Conservation (phyloP, 768 basidiomycete species). For the Phlebiopsis flavidoalba region DNA sequence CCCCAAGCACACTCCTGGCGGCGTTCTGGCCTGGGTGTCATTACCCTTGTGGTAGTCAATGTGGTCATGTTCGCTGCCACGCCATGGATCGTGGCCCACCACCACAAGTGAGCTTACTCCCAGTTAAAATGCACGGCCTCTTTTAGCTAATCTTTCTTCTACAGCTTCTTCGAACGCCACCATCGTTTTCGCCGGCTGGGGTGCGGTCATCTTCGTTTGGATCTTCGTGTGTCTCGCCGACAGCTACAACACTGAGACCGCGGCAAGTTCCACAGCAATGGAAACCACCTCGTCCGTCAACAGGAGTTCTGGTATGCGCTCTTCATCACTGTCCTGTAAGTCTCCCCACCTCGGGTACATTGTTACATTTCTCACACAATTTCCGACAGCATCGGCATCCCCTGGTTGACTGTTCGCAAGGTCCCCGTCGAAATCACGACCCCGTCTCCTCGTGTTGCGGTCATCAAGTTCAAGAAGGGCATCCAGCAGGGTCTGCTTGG, state of each 20-base stretch:
- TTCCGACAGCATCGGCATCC: constrained; percentile 43
- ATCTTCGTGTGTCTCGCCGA: constrained; percentile 53
- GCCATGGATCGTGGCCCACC: constrained; percentile 80
- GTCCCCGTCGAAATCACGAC: constrained; percentile 72
- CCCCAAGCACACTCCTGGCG: constrained; percentile 47
- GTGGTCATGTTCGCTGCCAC: constrained; percentile 59
- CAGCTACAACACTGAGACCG: constrained; percentile 30
- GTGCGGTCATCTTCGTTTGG: constrained; percentile 49
- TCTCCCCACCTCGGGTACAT: neutral
- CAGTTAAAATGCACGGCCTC: neutral
- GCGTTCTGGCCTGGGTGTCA: constrained; percentile 49
- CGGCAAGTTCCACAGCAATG: constrained; percentile 17
- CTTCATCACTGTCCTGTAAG: constrained; percentile 59
- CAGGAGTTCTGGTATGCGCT: constrained; percentile 78
- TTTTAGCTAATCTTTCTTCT: neutral
- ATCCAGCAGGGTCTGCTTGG: constrained; percentile 81
- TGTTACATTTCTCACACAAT: neutral
- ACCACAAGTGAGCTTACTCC: constrained; percentile 63
- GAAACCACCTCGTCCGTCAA: constrained; percentile 49
- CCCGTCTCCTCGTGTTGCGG: constrained; percentile 72
- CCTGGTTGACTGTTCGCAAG: constrained; percentile 71
- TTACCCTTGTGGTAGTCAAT: constrained; percentile 47
- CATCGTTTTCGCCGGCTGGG: constrained; percentile 80
- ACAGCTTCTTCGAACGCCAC: constrained; percentile 72
- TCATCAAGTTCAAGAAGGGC: constrained; percentile 74